Conservation (phyloP, 192 early-diverging fungal genomes). For the Dissophora globulifera region DNA sequence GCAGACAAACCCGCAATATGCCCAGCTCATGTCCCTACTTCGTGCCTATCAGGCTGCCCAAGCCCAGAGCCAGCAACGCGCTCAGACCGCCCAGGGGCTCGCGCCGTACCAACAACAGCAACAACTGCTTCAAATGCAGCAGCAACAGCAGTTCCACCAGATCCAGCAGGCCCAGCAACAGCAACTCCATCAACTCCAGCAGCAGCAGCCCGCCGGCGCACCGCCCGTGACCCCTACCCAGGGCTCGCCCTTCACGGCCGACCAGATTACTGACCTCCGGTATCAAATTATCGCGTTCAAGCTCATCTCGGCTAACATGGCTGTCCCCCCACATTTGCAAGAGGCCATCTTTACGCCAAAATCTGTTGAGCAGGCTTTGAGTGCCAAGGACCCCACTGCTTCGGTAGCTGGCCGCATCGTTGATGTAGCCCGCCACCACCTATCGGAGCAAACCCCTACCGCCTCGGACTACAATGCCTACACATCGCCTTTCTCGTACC, state of each 20-base stretch:
- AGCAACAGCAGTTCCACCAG: conserved; percentile 59
- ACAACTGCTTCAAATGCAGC: conserved; percentile 58
- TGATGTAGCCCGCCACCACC: conserved; percentile 63
- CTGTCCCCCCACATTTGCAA: conserved; percentile 77
- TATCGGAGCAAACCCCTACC: conserved; percentile 46
- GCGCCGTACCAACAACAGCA: conserved; percentile 49
- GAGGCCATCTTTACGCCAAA: conserved; percentile 72
- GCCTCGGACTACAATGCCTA: conserved; percentile 60
- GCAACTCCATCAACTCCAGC: conserved; percentile 53
- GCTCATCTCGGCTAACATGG: conserved; percentile 80
- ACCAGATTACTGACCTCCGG: conserved; percentile 76
- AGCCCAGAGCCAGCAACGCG: conserved; percentile 28
- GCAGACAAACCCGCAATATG: conserved; percentile 79
- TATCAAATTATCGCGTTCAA: conserved; percentile 90
- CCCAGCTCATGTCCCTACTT: conserved; percentile 70
- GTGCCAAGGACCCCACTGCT: conserved; percentile 56
- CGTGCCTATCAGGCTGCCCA: conserved; percentile 56
- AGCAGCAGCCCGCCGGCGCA: conserved; percentile 42
- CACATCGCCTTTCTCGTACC: conserved; percentile 66
- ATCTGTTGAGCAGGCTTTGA: conserved; percentile 54
- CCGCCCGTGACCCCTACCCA: conserved; percentile 13
- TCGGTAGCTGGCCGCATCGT: conserved; percentile 62
- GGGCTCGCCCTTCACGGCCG: conserved; percentile 59
- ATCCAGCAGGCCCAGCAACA: conserved; percentile 51
- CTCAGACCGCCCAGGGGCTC: conserved; percentile 27